Conservation (phyloP, 176 grass and related monocot species). For the Zea luxurians region DNA sequence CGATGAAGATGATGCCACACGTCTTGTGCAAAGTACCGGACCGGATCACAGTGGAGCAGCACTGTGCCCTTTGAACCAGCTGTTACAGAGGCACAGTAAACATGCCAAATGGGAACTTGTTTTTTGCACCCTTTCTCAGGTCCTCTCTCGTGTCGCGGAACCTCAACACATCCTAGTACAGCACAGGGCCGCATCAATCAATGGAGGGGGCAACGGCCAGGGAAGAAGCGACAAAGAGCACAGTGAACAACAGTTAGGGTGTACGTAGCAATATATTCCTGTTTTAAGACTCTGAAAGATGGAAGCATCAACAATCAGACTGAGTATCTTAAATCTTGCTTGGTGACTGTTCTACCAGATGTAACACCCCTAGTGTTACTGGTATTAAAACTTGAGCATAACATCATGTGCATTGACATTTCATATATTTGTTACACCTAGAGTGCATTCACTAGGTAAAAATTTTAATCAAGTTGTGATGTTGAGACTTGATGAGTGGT, state of each 20-base stretch:
- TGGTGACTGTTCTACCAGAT: no score
- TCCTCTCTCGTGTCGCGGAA: background rate
- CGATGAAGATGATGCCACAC: background rate
- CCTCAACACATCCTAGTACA: slow-evolving; percentile 26
- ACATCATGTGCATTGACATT: no score
- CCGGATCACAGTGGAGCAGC: background rate
- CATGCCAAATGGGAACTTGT: slow-evolving; percentile 4
- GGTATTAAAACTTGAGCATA: no score
- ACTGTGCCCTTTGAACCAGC: slow-evolving; percentile 4
- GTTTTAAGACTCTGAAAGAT: background rate
- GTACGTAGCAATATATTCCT: background rate
- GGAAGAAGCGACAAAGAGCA: slow-evolving; percentile 12
- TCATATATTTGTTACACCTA: no score
- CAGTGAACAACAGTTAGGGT: slow-evolving; percentile 7
- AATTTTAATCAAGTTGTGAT: no score
- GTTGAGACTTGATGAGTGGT: no score
- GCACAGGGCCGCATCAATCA: background rate
- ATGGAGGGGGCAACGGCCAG: background rate
- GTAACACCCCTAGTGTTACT: no score
- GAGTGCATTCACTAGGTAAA: no score
- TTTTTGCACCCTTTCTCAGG: background rate
- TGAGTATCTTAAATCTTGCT: no score
- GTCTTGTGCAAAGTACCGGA: background rate
- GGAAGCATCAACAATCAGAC: background rate
- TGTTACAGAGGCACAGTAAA: background rate